Evolutionary conservation across 495 filamentous ascomycete genomes (phyloP).

Genomic region (Trichoderma parareesei): DNA sequence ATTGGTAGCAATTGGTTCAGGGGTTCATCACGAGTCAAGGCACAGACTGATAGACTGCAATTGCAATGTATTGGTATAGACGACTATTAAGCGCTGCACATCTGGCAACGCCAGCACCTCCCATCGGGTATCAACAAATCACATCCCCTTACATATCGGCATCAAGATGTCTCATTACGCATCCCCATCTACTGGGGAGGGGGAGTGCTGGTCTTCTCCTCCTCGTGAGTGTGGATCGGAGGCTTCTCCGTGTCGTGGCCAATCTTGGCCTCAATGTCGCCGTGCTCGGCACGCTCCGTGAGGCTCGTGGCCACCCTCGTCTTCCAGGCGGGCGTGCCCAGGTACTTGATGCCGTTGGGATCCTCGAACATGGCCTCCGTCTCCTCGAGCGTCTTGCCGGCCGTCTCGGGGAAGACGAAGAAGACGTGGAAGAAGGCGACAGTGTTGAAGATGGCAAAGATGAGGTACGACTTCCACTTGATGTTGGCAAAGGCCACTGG

Average conservation of each 20-base stretch:
- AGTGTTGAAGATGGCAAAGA: conserved; percentile 64
- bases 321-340: conserved; percentile 10
- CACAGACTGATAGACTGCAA: not conserved
- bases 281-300: not conserved
- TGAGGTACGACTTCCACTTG: conserved; percentile 53
- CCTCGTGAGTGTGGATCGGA: conserved; percentile 6
- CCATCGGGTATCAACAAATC: conserved; percentile 2
- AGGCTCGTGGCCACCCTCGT: conserved; percentile 6
- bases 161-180: not conserved
- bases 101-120: not conserved
- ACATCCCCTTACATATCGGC: not conserved
- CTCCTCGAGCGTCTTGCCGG: conserved; percentile 68
- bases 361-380: conserved; percentile 45
- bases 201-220: not conserved
- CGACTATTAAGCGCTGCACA: conserved; percentile 2
- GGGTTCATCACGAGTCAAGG: not conserved
- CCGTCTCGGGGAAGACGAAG: conserved; percentile 69
- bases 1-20: too few species aligned
- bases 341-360: conserved; percentile 9
- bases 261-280: conserved; percentile 8
- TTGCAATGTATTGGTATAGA: conserved; percentile 6
- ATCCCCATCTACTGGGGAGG: not conserved
- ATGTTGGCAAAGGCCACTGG: conserved; percentile 50
- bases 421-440: conserved; percentile 62
- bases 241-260: not conserved